phyloP scores from a whole-genome alignment of 2,329 filamentous ascomycete genomes.

The Aspergillus sp. region DNA sequence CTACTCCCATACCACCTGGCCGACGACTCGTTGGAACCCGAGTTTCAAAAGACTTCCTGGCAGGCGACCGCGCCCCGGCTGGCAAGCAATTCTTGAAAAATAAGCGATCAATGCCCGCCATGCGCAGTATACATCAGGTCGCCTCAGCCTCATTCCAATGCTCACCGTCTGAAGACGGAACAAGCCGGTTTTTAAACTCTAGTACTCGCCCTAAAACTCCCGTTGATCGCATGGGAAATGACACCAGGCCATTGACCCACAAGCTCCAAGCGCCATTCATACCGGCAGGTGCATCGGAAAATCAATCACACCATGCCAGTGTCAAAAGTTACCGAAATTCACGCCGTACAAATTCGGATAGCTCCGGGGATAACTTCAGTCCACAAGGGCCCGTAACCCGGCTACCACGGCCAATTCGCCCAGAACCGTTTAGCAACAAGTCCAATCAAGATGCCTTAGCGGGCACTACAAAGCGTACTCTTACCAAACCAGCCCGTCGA shows the following conservation, averaged over 20 bases:
- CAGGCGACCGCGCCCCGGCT: conserved; percentile 48
- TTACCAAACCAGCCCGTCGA: conserved; percentile 66
- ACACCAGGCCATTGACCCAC: conserved; percentile 41
- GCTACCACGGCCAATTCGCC: conserved; percentile 36
- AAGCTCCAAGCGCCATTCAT: conserved; percentile 70
- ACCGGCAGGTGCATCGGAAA: conserved; percentile 67
- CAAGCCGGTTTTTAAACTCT: conserved; percentile 21
- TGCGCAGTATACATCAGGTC: conserved; percentile 42
- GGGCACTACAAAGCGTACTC: conserved; percentile 60
- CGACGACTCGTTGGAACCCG: conserved; percentile 53
- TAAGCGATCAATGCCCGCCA: conserved; percentile 58
- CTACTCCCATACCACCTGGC: conserved; percentile 56
- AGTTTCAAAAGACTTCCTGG: conserved; percentile 29
- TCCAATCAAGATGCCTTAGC: conserved; percentile 45
- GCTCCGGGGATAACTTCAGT: conserved; percentile 46
- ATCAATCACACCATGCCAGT: conserved; percentile 72
- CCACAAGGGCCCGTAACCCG: conserved; percentile 38
- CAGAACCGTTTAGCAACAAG: conserved; percentile 45
- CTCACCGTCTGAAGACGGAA: conserved; percentile 34
- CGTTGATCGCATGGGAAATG: conserved; percentile 51
- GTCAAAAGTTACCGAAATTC: conserved; percentile 67
- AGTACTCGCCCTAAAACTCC: conserved; percentile 64
- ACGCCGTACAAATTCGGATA: conserved; percentile 79
- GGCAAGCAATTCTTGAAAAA: conserved; percentile 52
- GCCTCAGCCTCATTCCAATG: conserved; percentile 29